Base-by-base conservation (phyloP, 2,329 filamentous ascomycete genomes). In the Chlorencoelia australis region DNA sequence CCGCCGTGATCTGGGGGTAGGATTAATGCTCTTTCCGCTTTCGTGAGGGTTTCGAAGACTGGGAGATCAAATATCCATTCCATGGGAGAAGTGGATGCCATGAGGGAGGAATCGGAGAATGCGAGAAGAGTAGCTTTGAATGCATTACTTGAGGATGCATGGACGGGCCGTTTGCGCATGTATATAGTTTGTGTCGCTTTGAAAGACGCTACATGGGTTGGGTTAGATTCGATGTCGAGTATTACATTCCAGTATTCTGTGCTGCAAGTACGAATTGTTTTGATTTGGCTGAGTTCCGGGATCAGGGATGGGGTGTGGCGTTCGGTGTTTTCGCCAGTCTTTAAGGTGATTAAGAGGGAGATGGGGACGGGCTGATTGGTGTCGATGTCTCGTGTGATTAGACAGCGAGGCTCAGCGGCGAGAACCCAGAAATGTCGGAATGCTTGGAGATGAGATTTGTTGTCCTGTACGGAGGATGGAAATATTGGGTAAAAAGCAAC, bases 401-500 rank as follows among this genome's bases (percentile, higher is more conserved):
- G 71, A 55, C 89, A 96, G 34, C 93, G 75, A 7, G 86, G 76
- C 52, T 98, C 91, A 0, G 84, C 81, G 2, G 91, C 91, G 3
- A 98, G 69, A 8, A 94, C 89, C 91, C 91, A 98, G 54, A 98
- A 83, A 60, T 98, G 89, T 4, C 93, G 78, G 64, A 98, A 91
- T 3, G 93, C 91, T 63, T 98, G 91, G 5, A 98, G 69, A 52
- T 98, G 91, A 8, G 86, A 87, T 46, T 84, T 82, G 55, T 96
- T 96, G 62, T 98, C 91, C 52, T 94, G 82, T 2, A 96, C 84
- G 19, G 76, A 81, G 7, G 75, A 81, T 0, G 91, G 91, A 56
- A 94, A 95, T 14, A 95, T 71, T 0, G 91, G 91, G 54, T 98
- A 98, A 58, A 98, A 94, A 1, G 91, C 82, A 28, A 91, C 80